These are phyloP conservation scores for Mallotus repandus DNA, from an alignment of 441 rosid species.

Conservation along the genomic window DNA sequence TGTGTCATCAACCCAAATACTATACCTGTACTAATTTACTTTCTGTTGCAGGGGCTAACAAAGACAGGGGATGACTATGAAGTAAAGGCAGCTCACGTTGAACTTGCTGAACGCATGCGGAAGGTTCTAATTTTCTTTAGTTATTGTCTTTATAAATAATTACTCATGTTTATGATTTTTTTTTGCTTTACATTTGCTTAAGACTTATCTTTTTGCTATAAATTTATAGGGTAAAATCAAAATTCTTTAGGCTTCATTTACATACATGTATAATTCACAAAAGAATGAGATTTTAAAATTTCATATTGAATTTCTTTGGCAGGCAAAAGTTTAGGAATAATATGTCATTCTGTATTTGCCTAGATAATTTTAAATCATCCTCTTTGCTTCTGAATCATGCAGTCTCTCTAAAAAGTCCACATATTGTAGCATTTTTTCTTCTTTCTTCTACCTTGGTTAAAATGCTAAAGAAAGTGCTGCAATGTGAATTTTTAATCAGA, in stretches of 20 bases:
- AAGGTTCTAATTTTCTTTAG: conserved; percentile 43
- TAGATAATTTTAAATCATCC: no score
- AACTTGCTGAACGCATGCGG: conserved; percentile 99
- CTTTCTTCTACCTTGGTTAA: background rate
- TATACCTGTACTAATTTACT: conserved; percentile 20
- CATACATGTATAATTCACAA: no score
- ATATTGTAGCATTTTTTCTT: no score
- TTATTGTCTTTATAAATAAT: background rate
- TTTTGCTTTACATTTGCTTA: background rate
- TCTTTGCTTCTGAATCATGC: no score
- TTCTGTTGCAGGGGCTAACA: conserved; percentile 72
- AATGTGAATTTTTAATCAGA: background rate
- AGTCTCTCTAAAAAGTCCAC: no score
- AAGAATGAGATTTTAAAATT: no score
- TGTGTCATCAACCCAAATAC: conserved; percentile 5
- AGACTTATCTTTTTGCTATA: background rate
- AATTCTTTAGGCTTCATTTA: background rate
- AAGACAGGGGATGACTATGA: conserved; percentile 96
- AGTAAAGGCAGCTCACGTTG: conserved; percentile 95
- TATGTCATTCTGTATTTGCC: no score
- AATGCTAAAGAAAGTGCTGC: background rate
- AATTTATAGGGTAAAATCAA: background rate
- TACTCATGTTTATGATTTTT: background rate
- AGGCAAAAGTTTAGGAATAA: no score
- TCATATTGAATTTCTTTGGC: no score